Conservation (phyloP, 2,329 filamentous ascomycete genomes). For the Lomentospora prolificans region DNA sequence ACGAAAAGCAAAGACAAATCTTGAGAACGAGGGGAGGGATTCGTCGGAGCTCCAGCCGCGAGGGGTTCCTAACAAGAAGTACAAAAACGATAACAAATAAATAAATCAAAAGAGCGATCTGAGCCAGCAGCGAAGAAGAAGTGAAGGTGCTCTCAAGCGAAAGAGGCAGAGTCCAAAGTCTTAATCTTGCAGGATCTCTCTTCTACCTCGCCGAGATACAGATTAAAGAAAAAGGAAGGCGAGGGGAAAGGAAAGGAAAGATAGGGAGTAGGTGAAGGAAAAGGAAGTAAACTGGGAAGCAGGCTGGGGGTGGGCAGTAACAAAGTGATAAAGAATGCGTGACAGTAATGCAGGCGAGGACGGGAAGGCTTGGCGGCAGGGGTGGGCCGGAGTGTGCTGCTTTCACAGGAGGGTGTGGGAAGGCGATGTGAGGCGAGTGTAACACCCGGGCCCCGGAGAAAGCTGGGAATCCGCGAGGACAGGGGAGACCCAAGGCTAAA, state of each 20-base stretch:
- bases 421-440: constrained; percentile 2
- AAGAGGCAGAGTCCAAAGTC: neutral
- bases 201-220: constrained; percentile 7
- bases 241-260: constrained; percentile 13
- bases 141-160: constrained; percentile 22
- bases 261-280: constrained; percentile 12
- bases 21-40: constrained; percentile 6
- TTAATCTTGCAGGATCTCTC: neutral
- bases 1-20: neutral
- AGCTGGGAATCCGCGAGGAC: neutral
- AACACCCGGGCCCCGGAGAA: constrained; percentile 4
- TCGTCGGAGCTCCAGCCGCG: constrained; percentile 1
- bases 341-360: neutral
- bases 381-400: neutral
- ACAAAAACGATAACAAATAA: constrained; percentile 16
- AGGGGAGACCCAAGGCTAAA: neutral
- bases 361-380: constrained; percentile 1
- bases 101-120: constrained; percentile 34
- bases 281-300: constrained; percentile 4
- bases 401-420: neutral
- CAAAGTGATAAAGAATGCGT: constrained; percentile 9
- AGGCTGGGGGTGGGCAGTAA: neutral
- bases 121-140: constrained; percentile 48
- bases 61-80: constrained; percentile 5
- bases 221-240: constrained; percentile 10